Evolutionary conservation across 2,329 filamentous ascomycete genomes (phyloP), one percentile per base, ranked within the genome.

Genomic region (Fusarium armeniacum): DNA sequence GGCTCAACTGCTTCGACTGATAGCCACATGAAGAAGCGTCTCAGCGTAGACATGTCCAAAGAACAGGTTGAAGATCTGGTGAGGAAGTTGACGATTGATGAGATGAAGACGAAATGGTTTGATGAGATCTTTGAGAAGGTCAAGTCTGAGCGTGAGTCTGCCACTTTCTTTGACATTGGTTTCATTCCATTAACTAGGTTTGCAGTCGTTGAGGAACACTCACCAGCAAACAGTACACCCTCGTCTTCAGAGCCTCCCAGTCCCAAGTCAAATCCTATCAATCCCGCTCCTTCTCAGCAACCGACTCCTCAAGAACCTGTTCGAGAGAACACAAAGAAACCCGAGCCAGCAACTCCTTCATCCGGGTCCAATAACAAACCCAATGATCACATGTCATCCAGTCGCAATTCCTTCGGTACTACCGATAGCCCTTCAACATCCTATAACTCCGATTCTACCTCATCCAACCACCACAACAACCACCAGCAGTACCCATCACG

Each of bases 61-160:
- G 62, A 75, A 45, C 62, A 74, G 18, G 65, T 76, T 35, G 73
- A 76, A 24, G 73, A 70, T 28, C 22, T 76, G 52, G 66, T 76
- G 13, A 59, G 53, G 15, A 67, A 65, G 58, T 33, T 74, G 45
- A 74, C 71, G 8, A 69, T 73, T 43, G 74, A 72, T 44, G 74
- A 76, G 65, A 69, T 75, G 69, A 76, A 74, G 58, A 52, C 62
- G 5, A 67, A 58, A 49, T 72, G 70, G 71, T 68, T 76, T 52
- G 71, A 76, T 36, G 72, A 75, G 52, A 74, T 76, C 43, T 61
- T 75, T 62, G 63, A 62, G 40, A 76, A 75, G 38, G 65, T 75
- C 58, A 75, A 73, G 60, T 71, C 74, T 41, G 74, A 76, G 49
- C 68, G 74, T 76, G 30, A 63, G 73, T 62, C 12, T 7, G 12